These are phyloP conservation scores for Claviceps fusiformis DNA, from an alignment of 2,329 filamentous ascomycete species.

Conservation along the genomic window DNA sequence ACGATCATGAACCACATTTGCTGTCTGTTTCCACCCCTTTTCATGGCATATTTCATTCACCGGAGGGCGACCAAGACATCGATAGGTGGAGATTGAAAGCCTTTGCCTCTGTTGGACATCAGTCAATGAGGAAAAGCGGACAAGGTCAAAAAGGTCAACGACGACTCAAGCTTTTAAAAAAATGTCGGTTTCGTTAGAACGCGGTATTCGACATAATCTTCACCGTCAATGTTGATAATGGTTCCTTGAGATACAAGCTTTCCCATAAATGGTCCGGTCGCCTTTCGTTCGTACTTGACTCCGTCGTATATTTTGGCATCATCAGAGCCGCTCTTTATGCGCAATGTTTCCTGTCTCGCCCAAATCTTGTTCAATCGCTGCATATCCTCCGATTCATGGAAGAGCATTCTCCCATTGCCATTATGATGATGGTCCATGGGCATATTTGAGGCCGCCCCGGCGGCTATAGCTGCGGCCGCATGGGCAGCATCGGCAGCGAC, in stretches of 20 bases:
- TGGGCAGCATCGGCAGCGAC: slow-evolving; percentile 14
- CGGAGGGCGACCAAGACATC: background rate
- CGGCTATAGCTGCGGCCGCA: slow-evolving; percentile 13
- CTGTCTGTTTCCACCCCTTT: background rate
- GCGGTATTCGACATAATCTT: slow-evolving; percentile 54
- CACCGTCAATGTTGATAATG: slow-evolving; percentile 51
- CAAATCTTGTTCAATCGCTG: slow-evolving; percentile 42
- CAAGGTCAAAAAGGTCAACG: background rate
- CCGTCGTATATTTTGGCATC: slow-evolving; percentile 45
- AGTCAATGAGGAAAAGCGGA: background rate
- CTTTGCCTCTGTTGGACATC: background rate
- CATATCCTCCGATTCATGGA: slow-evolving; percentile 35
- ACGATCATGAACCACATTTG: background rate
- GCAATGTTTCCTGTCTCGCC: slow-evolving; percentile 37
- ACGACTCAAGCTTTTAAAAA: slow-evolving; percentile 24
- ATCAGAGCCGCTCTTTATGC: slow-evolving; percentile 28
- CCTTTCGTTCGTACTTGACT: slow-evolving; percentile 49
- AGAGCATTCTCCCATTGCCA: slow-evolving; percentile 18
- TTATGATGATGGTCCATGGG: slow-evolving; percentile 7
- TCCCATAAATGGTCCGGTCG: slow-evolving; percentile 45
- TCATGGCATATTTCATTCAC: background rate
- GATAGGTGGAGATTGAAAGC: background rate
- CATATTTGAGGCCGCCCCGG: slow-evolving; percentile 10
- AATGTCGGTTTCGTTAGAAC: slow-evolving; percentile 51
- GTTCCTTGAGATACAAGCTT: slow-evolving; percentile 49